Base-by-base conservation (phyloP, 495 filamentous ascomycete genomes). In the Penicillium goetzii region DNA sequence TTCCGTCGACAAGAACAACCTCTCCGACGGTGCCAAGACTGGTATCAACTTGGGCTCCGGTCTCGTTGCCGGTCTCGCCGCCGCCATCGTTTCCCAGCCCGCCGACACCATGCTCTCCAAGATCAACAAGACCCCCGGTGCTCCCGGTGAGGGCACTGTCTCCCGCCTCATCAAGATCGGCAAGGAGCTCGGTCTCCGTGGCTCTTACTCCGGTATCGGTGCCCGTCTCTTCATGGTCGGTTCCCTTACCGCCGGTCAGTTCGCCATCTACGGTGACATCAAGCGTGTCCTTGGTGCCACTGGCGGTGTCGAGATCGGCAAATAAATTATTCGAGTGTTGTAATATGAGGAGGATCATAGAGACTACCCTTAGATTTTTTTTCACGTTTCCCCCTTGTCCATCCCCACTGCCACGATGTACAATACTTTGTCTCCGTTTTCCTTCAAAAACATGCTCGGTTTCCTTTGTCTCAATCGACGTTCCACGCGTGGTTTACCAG, bases 51-150 rank as follows among this genome's bases (percentile, higher is more conserved):
- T 99, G 61, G 93, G 94, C 64, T 89, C 90, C 72, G 95, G 95
- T 90, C 87, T 98, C 69, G 87, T 97, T 70, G 95, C 95, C 74
- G 94, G 95, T 91, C 94, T 99, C 83, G 94, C 95, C 65, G 95
- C 95, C 67, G 95, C 95, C 73, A 70, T 97, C 76, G 89, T 99
- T 72, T 98, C 95, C 50, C 95, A 99, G 83, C 94, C 95, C 71
- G 95, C 95, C 75, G 95, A 98, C 80, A 99, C 95, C 74, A 98
- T 98, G 95, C 88, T 99, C 71, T 90, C 85, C 84, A 98, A 98
- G 88, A 99, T 99, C 87, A 99, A 99, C 91, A 99, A 99, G 92
- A 96, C 92, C 80, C 92, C 91, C 82, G 95, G 95, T 79, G 83
- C 88, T 51, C 95, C 95, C 60, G 95, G 95, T 81, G 94, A 99